These are phyloP conservation scores for Talaromyces sp. DNA, from an alignment of 2,329 filamentous ascomycete genomes.

Conservation along the genomic window DNA sequence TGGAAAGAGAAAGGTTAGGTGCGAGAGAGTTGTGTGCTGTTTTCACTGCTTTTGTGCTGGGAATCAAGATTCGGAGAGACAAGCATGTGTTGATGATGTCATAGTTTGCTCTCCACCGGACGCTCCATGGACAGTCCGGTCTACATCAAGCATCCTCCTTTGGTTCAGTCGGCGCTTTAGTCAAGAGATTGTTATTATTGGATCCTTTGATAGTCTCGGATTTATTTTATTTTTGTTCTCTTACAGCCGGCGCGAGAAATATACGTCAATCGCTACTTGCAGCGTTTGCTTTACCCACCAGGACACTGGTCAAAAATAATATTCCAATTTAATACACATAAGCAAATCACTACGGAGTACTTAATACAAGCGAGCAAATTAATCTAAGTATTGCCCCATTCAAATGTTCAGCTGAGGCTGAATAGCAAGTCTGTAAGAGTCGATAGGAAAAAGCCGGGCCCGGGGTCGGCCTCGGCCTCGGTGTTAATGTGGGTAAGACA, in stretches of 20 bases:
- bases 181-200: background rate
- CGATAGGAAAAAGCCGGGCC: background rate
- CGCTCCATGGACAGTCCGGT: background rate
- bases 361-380: no score
- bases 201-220: background rate
- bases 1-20: background rate
- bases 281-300: background rate
- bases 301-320: background rate
- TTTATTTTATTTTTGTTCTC: background rate
- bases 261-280: background rate
- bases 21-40: background rate
- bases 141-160: background rate
- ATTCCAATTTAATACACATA: background rate
- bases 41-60: background rate
- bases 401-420: background rate
- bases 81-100: background rate
- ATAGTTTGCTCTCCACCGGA: background rate
- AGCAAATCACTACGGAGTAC: no score
- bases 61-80: background rate
- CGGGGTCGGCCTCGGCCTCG: slow-evolving; percentile 6
- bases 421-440: background rate
- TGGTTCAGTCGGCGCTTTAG: background rate
- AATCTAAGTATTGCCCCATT: no score
- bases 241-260: background rate
- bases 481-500: background rate